A percentile compares a stretch with the other conserved stretches of the same genome.
These are phyloP conservation scores for Aeminium ludgeri DNA, from an alignment of 495 filamentous ascomycete genomes.

Conservation along the genomic window DNA sequence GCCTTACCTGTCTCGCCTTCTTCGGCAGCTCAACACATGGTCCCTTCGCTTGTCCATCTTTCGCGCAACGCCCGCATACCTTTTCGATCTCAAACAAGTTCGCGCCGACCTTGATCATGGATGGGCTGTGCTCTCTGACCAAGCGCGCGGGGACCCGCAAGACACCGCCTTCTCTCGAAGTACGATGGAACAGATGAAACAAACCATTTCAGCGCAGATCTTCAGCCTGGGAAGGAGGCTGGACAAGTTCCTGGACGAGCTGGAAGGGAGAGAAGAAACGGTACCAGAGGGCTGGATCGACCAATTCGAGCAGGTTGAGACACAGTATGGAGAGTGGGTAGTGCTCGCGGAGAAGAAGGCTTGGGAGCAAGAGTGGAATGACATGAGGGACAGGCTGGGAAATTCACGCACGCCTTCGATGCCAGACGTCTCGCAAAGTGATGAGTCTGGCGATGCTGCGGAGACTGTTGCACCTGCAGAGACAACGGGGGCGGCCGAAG, in stretches of 20 bases:
- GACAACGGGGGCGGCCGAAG: too few species aligned
- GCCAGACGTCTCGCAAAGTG: too few species aligned
- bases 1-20: slow-evolving; percentile 60
- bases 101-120: slow-evolving; percentile 28
- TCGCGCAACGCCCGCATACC: slow-evolving; percentile 48
- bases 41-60: slow-evolving; percentile 56
- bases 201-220: slow-evolving; percentile 51
- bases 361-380: slow-evolving; percentile 21
- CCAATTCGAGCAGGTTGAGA: slow-evolving; percentile 62
- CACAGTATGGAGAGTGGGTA: slow-evolving; percentile 65
- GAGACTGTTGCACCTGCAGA: too few species aligned
- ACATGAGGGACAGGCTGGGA: neutral
- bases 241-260: slow-evolving; percentile 65
- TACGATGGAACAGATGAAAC: slow-evolving; percentile 11
- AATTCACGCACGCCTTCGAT: too few species aligned
- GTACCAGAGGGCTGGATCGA: slow-evolving; percentile 80
- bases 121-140: slow-evolving; percentile 31
- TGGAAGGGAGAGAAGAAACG: slow-evolving; percentile 69
- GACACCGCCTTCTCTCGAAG: slow-evolving; percentile 7
- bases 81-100: slow-evolving; percentile 47
- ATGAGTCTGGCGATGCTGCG: too few species aligned
- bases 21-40: slow-evolving; percentile 56
- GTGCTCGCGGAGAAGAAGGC: slow-evolving; percentile 22
- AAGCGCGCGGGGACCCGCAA: neutral
- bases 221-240: slow-evolving; percentile 50